A percentile compares a stretch with the other conserved stretches of the same genome.
Evolutionary conservation across 148 eudicot genomes (phyloP).

Genomic region (Arctostaphylos glauca): DNA sequence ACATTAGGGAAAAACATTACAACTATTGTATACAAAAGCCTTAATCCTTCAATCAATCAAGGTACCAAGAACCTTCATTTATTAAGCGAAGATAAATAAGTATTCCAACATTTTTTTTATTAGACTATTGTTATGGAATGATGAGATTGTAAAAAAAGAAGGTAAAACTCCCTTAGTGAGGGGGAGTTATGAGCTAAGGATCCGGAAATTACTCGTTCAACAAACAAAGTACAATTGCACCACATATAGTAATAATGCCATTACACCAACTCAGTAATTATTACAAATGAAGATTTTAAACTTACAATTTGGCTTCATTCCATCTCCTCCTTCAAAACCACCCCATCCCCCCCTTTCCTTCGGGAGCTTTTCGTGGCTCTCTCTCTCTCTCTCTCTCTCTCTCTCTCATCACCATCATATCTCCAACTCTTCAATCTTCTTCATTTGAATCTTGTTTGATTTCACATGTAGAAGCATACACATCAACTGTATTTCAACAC

Average conservation of each 20-base stretch:
- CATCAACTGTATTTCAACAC: not conserved
- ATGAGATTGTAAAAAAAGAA: not conserved
- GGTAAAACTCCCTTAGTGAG: not conserved
- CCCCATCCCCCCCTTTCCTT: constrained; percentile 8
- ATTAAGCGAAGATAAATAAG: too few species aligned
- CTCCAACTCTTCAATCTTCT: not conserved
- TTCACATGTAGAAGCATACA: not conserved
- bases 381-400: not conserved
- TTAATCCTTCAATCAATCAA: too few species aligned
- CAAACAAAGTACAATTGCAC: not conserved
- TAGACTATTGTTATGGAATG: too few species aligned
- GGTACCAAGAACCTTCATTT: too few species aligned
- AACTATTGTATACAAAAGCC: too few species aligned
- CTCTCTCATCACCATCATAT: not conserved
- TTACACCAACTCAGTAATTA: not conserved
- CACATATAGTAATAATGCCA: not conserved
- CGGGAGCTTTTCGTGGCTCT: constrained; percentile 24
- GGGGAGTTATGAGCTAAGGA: too few species aligned
- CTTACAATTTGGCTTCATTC: not conserved
- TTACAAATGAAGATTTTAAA: not conserved
- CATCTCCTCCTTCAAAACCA: constrained; percentile 10
- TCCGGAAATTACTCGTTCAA: not conserved
- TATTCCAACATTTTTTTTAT: too few species aligned
- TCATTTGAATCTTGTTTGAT: not conserved
- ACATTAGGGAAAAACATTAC: too few species aligned